Base-by-base conservation (phyloP, 2,329 filamentous ascomycete genomes). In the Beauveria sp. region DNA sequence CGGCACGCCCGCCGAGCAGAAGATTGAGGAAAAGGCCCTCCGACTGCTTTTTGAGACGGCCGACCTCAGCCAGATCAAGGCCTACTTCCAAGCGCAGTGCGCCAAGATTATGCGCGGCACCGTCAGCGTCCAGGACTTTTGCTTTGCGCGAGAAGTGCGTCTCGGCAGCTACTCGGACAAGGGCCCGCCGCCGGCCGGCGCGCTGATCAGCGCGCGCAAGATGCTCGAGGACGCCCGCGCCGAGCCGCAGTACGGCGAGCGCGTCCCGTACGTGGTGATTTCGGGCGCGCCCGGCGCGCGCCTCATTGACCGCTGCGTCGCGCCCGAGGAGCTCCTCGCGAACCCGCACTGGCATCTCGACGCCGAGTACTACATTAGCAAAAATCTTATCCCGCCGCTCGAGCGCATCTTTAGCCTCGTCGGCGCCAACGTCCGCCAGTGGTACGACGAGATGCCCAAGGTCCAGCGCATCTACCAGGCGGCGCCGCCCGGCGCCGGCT, bases 381-480 rank as follows among this genome's bases (percentile, higher is more conserved):
- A 97, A 77, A 98, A 97, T 71, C 72, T 99, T 9, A 96, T 99
- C 55, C 95, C 95, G 6, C 95, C 95, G 0, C 82, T 99, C 0
- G 93, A 98, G 74, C 88, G 95, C 31, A 97, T 99, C 66, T 97
- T 99, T 78, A 96, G 95, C 69, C 87, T 99, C 3, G 90, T 98
- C 2, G 95, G 95, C 7, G 95, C 92, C 38, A 96, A 95, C 71
- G 90, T 98, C 0, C 80, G 90, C 20, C 83, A 85, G 63, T 99
- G 95, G 95, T 98, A 92, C 70, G 91, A 96, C 65, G 92, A 97
- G 74, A 96, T 98, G 91, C 93, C 93, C 51, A 96, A 96, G 72
- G 81, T 95, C 22, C 89, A 92, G 70, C 87, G 88, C 9, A 84
- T 93, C 51, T 83, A 71, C 56, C 64, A 72, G 63, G 69, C 52